A percentile compares a stretch with the other conserved stretches of the same genome.
Conservation (phyloP, 345 rosid species). For the Arabis alpina region DNA sequence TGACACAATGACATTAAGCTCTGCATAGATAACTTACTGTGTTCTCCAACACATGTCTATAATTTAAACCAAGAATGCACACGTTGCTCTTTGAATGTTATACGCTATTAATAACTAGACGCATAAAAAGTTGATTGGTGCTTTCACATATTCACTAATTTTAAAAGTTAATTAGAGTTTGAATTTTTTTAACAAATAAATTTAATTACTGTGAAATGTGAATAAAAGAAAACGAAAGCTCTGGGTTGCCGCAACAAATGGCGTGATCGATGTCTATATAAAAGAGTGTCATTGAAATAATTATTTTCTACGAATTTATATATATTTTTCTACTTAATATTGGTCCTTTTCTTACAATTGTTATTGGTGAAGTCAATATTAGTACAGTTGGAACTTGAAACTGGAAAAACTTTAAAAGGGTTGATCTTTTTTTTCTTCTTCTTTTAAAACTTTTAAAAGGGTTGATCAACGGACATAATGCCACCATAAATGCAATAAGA, state of each 20-base stretch:
- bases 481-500: slow-evolving; percentile 36
- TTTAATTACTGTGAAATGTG: neutral
- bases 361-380: slow-evolving; percentile 31
- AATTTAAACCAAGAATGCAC: neutral
- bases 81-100: neutral
- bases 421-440: neutral
- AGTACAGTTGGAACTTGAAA: slow-evolving; percentile 31
- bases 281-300: neutral
- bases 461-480: slow-evolving; percentile 24
- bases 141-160: neutral
- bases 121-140: slow-evolving; percentile 16
- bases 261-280: slow-evolving; percentile 33
- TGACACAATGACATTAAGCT: neutral
- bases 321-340: neutral
- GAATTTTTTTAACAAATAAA: neutral
- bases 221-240: slow-evolving; percentile 21
- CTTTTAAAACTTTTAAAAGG: neutral
- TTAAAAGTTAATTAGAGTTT: neutral
- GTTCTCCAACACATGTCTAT: no score
- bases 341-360: slow-evolving; percentile 11
- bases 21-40: neutral
- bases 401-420: slow-evolving; percentile 6
- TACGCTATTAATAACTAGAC: neutral
- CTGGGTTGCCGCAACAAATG: slow-evolving; percentile 38
- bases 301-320: neutral